Evolutionary conservation across 345 rosid species (phyloP).

Genomic region (Camelina hispida): DNA sequence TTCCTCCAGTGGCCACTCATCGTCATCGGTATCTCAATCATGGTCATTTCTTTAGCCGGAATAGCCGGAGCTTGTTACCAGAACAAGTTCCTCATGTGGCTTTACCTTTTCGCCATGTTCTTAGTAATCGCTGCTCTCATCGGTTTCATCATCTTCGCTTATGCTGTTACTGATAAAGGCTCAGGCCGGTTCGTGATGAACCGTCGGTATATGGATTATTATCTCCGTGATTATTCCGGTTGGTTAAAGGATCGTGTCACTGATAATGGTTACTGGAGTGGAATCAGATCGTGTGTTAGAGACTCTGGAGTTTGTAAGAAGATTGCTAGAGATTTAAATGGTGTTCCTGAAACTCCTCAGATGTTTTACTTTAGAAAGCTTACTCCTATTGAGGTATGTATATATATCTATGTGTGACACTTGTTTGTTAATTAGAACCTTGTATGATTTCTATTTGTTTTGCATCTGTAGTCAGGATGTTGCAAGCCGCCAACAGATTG

Average conservation of each 20-base stretch:
- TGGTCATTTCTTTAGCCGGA: conserved; percentile 85
- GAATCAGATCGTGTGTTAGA: conserved; percentile 77
- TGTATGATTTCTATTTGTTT: conserved; percentile 6
- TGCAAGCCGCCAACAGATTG: conserved; percentile 95
- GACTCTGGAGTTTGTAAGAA: conserved; percentile 75
- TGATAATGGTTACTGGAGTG: conserved; percentile 63
- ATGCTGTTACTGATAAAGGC: conserved; percentile 87
- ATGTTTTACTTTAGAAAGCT: conserved; percentile 74
- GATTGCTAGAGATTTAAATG: conserved; percentile 56
- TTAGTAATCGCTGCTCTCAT: conserved; percentile 79
- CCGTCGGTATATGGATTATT: conserved; percentile 71
- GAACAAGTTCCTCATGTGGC: conserved; percentile 80
- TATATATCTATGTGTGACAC: no score
- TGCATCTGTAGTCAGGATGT: conserved; percentile 75
- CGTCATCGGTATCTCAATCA: conserved; percentile 71
- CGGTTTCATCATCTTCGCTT: conserved; percentile 87
- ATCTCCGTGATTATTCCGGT: conserved; percentile 72
- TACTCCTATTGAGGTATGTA: conserved; percentile 67
- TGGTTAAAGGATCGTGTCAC: conserved; percentile 78
- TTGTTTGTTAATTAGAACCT: neutral
- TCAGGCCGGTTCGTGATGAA: conserved; percentile 56
- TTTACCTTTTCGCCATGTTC: conserved; percentile 87
- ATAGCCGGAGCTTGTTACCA: conserved; percentile 88
- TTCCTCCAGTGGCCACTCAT: conserved; percentile 96
- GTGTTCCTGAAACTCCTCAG: conserved; percentile 72